Percentiles rank a stretch among this genome's conserved stretches.
Evolutionary conservation across 345 rosid species (phyloP).

Genomic region (Populus davidiana): DNA sequence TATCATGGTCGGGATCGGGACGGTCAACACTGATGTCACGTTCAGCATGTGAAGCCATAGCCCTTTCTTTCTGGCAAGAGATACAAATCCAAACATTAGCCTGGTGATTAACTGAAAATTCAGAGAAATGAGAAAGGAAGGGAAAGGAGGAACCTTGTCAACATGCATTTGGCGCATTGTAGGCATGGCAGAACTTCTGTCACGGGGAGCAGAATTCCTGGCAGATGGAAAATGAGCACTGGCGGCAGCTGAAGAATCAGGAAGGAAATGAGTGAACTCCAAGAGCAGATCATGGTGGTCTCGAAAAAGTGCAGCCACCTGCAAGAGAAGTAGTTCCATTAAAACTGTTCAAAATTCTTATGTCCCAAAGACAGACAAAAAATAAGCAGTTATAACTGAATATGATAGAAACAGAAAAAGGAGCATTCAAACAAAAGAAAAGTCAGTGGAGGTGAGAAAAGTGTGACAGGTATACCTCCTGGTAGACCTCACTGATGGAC

Average conservation of each 20-base stretch:
- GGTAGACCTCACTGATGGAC: constrained; percentile 35
- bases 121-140: constrained; percentile 2
- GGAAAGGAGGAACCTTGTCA: constrained; percentile 59
- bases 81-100: constrained; percentile 27
- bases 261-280: constrained; percentile 91
- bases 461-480: constrained; percentile 23
- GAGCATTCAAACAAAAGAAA: not conserved
- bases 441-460: constrained; percentile 8
- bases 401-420: not conserved
- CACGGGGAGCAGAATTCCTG: constrained; percentile 54
- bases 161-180: constrained; percentile 44
- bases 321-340: constrained; percentile 19
- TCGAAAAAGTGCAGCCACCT: constrained; percentile 84
- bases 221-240: constrained; percentile 46
- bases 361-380: not conserved
- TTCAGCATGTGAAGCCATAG: constrained; percentile 44
- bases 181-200: constrained; percentile 61
- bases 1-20: constrained; percentile 57
- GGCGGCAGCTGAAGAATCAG: constrained; percentile 70
- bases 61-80: constrained; percentile 67
- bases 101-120: constrained; percentile 12
- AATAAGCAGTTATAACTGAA: not conserved
- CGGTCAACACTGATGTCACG: constrained; percentile 54
- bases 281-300: constrained; percentile 83
- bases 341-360: constrained; percentile 3